These are phyloP conservation scores for Ophiostoma tasmaniense DNA, from an alignment of 2,329 filamentous ascomycete genomes.

Conservation along the genomic window DNA sequence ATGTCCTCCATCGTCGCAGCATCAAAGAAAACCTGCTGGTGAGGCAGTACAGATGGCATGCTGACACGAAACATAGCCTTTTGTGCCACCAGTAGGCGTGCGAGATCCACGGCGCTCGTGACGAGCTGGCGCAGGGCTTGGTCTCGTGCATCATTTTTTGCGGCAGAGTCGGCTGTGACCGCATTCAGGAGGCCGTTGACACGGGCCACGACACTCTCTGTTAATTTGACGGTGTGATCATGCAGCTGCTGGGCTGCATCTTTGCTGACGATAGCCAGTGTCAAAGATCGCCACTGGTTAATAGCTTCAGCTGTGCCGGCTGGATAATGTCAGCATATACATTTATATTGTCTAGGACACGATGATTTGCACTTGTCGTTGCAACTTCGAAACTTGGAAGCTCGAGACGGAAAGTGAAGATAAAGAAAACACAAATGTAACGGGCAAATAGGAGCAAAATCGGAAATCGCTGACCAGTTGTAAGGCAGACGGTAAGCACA, in stretches of 20 bases:
- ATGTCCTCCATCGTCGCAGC: conserved; percentile 56
- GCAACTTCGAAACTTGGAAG: neutral
- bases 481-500: neutral
- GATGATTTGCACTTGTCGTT: neutral
- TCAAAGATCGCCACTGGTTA: conserved; percentile 60
- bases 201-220: conserved; percentile 36
- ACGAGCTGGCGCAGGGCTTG: conserved; percentile 46
- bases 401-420: neutral
- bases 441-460: neutral
- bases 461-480: neutral
- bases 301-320: conserved; percentile 30
- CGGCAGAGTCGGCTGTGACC: conserved; percentile 9
- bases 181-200: conserved; percentile 41
- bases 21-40: conserved; percentile 50
- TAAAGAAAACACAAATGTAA: neutral
- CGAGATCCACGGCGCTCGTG: conserved; percentile 45
- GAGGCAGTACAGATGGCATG: conserved; percentile 46
- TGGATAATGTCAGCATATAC: neutral
- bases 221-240: conserved; percentile 35
- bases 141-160: conserved; percentile 33
- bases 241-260: conserved; percentile 41
- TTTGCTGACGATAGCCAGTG: conserved; percentile 50
- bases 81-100: conserved; percentile 48
- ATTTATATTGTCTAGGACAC: neutral
- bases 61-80: conserved; percentile 48